These are phyloP conservation scores for Dothideomycetes sp. DNA, from an alignment of 2,329 filamentous ascomycete species.

Conservation along the genomic window DNA sequence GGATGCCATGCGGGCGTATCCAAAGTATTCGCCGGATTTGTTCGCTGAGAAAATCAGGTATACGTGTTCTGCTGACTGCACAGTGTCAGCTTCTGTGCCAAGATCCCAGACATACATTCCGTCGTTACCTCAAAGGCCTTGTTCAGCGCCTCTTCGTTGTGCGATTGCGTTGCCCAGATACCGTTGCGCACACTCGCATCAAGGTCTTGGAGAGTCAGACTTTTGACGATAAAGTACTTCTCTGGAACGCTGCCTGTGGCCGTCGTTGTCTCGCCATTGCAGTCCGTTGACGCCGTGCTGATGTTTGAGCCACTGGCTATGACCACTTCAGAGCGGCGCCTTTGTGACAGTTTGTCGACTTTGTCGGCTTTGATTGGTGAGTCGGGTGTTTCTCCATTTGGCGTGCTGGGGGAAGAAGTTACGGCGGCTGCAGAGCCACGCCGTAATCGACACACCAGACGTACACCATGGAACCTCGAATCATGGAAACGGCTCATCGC, in stretches of 20 bases:
- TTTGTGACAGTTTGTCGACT: not conserved
- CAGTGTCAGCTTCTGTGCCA: conserved; percentile 4
- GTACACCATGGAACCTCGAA: conserved; percentile 74
- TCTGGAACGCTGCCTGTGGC: conserved; percentile 42
- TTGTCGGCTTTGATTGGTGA: not conserved
- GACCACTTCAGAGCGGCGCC: not conserved
- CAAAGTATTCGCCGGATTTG: conserved; percentile 94
- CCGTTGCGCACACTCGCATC: conserved; percentile 79
- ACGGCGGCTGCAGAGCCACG: conserved; percentile 24
- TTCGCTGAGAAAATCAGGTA: conserved; percentile 94
- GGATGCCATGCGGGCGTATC: conserved; percentile 84
- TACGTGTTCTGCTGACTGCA: conserved; percentile 66
- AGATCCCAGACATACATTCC: conserved; percentile 3
- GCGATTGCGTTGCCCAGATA: conserved; percentile 87
- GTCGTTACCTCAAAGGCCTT: conserved; percentile 61
- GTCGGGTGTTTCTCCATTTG: too few species aligned
- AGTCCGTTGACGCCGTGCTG: not conserved
- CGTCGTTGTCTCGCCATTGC: not conserved
- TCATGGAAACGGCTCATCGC: conserved; percentile 84
- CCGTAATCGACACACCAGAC: conserved; percentile 74
- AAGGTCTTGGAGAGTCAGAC: conserved; percentile 79
- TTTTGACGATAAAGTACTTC: conserved; percentile 87
- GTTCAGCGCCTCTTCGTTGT: conserved; percentile 80
- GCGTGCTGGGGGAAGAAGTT: too few species aligned
- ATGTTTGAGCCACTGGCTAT: not conserved